Percentiles rank a stretch among this genome's conserved stretches.
phyloP scores from a whole-genome alignment of 2,329 filamentous ascomycete species.

The Lizonia empirigonia region DNA sequence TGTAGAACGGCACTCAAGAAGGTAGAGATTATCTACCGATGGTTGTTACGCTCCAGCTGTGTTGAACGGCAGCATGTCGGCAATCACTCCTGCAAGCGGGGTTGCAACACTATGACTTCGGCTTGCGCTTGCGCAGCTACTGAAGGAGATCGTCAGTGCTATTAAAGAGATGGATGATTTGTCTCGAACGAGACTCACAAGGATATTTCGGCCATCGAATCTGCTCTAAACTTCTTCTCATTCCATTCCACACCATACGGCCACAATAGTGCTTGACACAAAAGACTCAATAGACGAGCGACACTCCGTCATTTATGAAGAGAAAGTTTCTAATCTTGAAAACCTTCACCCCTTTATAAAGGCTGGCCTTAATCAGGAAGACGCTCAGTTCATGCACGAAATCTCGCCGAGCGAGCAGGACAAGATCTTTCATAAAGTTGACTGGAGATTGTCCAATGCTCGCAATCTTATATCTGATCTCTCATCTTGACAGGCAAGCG shows the following conservation, averaged over 20 bases:
- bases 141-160: background rate
- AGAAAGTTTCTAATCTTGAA: constrained; percentile 8
- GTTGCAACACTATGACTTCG: background rate
- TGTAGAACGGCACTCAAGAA: background rate
- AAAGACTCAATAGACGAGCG: constrained; percentile 5
- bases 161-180: background rate
- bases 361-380: constrained; percentile 28
- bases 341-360: constrained; percentile 19
- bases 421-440: constrained; percentile 33
- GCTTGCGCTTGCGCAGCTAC: background rate
- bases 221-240: background rate
- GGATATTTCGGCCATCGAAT: no score
- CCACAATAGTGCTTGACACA: constrained; percentile 2
- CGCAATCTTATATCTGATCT: constrained; percentile 36
- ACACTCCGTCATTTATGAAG: constrained; percentile 1
- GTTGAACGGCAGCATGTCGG: constrained; percentile 2
- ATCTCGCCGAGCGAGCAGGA: constrained; percentile 30
- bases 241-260: background rate
- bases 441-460: constrained; percentile 32
- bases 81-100: background rate
- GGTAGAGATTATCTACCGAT: background rate
- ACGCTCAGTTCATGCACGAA: constrained; percentile 33
- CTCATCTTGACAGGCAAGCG: constrained; percentile 34
- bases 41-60: background rate
- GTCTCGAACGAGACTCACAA: no score